phyloP scores from a whole-genome alignment of 495 filamentous ascomycete species.

The Trichoderma erinaceum region DNA sequence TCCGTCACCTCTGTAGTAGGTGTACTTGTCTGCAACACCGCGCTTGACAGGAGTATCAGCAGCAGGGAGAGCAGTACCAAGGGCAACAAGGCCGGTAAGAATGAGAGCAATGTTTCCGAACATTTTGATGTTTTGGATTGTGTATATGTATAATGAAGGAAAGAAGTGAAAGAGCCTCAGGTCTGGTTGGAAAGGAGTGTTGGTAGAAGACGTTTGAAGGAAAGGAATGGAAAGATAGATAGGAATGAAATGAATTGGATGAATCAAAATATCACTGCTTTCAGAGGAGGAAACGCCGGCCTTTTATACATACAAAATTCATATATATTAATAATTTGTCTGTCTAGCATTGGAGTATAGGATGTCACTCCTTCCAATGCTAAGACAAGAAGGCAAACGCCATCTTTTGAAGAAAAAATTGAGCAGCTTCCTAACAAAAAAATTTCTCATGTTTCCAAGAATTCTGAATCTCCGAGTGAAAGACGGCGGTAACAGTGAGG shows the following conservation, averaged over 20 bases:
- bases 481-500: neutral
- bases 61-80: neutral
- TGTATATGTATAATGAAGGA: neutral
- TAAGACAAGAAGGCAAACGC: neutral
- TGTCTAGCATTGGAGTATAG: neutral
- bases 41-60: neutral
- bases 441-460: neutral
- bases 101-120: neutral
- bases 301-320: neutral
- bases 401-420: neutral
- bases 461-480: neutral
- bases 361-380: neutral
- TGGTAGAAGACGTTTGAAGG: neutral
- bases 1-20: slow-evolving; percentile 21
- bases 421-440: neutral
- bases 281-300: neutral
- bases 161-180: neutral
- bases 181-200: neutral
- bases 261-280: neutral
- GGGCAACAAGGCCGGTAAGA: neutral
- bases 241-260: neutral
- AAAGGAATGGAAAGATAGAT: neutral
- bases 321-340: neutral
- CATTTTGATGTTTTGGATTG: neutral
- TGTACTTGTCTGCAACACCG: neutral